Conservation (phyloP, 1,139 yeast genomes). For the Sugiyamaella paludigena region DNA sequence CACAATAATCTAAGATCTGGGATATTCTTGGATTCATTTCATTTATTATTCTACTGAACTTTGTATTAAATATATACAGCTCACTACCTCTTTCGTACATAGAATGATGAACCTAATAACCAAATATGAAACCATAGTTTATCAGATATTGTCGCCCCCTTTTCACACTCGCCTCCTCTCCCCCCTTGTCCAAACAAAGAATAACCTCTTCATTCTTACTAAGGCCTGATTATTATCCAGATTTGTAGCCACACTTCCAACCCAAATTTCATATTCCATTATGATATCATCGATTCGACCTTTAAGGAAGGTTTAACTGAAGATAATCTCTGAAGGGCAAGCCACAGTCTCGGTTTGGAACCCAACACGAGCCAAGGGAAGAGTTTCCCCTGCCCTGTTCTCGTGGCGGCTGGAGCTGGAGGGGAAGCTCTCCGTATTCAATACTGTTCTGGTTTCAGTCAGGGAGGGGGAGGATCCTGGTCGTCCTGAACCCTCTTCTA, state of each 20-base stretch:
- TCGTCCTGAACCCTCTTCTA: too few species aligned
- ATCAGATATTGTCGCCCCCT: neutral
- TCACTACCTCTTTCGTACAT: neutral
- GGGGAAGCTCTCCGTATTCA: too few species aligned
- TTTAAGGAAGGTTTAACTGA: too few species aligned
- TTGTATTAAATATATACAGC: neutral
- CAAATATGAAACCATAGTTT: neutral
- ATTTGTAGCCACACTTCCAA: neutral
- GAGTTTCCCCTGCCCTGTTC: neutral
- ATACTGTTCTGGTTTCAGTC: too few species aligned
- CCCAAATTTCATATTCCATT: neutral
- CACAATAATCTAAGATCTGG: too few species aligned
- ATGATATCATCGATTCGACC: neutral
- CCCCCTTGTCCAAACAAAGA: constrained; percentile 3
- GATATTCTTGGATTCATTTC: neutral
- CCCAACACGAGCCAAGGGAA: neutral
- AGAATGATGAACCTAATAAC: neutral
- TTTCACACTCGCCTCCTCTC: neutral
- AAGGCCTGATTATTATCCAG: constrained; percentile 3
- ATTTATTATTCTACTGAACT: neutral
- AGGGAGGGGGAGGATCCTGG: too few species aligned
- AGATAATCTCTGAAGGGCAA: too few species aligned
- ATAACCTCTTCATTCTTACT: neutral
- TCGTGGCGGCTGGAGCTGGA: too few species aligned
- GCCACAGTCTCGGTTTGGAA: neutral